phyloP scores from a whole-genome alignment of 805 yeast genomes.

The Candida tallmaniae region DNA sequence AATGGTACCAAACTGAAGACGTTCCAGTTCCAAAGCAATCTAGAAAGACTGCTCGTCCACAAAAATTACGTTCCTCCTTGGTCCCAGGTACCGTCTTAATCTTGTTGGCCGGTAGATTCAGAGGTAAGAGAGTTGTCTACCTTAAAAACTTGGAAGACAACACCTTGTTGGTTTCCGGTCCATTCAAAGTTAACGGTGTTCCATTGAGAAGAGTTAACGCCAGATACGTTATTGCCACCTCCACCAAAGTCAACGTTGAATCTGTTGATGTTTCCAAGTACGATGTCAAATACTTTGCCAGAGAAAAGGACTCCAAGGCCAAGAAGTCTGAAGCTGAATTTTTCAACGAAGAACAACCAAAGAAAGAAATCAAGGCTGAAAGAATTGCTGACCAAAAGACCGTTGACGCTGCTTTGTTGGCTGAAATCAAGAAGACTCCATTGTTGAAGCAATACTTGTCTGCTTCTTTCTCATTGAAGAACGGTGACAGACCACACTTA shows the following conservation, averaged over 20 bases:
- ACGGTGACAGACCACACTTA: conserved; percentile 97
- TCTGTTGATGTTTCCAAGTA: conserved; percentile 85
- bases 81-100: conserved; percentile 98
- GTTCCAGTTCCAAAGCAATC: conserved; percentile 81
- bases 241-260: conserved; percentile 80
- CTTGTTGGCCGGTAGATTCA: conserved; percentile 98
- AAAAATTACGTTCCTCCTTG: conserved; percentile 90
- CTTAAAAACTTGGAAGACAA: conserved; percentile 96
- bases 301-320: conserved; percentile 82
- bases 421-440: conserved; percentile 96
- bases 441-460: conserved; percentile 95
- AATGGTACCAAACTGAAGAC: conserved; percentile 94
- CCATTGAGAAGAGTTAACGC: conserved; percentile 99
- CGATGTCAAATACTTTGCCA: conserved; percentile 93
- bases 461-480: conserved; percentile 92
- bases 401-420: conserved; percentile 86
- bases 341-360: conserved; percentile 72
- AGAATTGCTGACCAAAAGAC: conserved; percentile 95
- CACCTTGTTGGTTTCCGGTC: conserved; percentile 96
- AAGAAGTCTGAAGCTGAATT: conserved; percentile 89
- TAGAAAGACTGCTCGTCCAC: conserved; percentile 90
- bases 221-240: conserved; percentile 98
- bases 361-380: conserved; percentile 86
- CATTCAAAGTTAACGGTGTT: conserved; percentile 99
- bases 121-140: conserved; percentile 99